Evolutionary conservation across 2,329 filamentous ascomycete genomes (phyloP), one percentile per base, ranked within the genome.

Genomic region (Coniochaeta sp.): DNA sequence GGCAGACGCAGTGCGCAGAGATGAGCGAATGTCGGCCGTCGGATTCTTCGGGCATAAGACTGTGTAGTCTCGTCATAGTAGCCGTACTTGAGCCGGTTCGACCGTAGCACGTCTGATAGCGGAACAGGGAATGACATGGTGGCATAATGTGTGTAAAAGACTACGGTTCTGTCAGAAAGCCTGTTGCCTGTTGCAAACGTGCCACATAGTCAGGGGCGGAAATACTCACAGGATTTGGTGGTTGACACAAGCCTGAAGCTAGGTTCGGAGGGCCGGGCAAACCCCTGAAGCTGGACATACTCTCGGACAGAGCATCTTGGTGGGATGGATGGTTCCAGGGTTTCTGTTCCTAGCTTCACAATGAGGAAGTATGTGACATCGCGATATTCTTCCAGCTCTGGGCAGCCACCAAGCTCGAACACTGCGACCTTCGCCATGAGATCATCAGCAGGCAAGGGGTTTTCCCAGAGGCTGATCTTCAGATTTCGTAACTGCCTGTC

Each of bases 71-170:
- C 52, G 55, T 83, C 79, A 51, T 67, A 80, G 52, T 81, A 81
- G 0, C 60, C 56, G 38, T 77, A 71, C 1, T 61, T 66, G 9
- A 81, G 54, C 0, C 71, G 76, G 48, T 75, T 75, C 0, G 71
- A 70, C 2, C 74, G 65, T 49, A 72, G 71, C 0, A 83, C 65
- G 2, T 69, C 61, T 6, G 65, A 60, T n/a, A 70, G 58, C 1
- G 61, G 55, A 0, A 71, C 66, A 1, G 74, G 72, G 33, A 82
- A 70, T 0, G 48, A 35, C 27, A 67, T 66, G 1, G 48, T 59
- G 0, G 63, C 62, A 53, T 78, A 82, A 55, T 84, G 80, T 0
- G 77, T 76, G 40, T 59, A 58, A 3, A 60, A 42, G 14, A 67
- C 61, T 64, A 35, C n/a, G 0, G 53, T 10, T 38, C 33, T 32